These are phyloP conservation scores for Monilinia aucupariae DNA, from an alignment of 2,329 filamentous ascomycete genomes.

Conservation along the genomic window DNA sequence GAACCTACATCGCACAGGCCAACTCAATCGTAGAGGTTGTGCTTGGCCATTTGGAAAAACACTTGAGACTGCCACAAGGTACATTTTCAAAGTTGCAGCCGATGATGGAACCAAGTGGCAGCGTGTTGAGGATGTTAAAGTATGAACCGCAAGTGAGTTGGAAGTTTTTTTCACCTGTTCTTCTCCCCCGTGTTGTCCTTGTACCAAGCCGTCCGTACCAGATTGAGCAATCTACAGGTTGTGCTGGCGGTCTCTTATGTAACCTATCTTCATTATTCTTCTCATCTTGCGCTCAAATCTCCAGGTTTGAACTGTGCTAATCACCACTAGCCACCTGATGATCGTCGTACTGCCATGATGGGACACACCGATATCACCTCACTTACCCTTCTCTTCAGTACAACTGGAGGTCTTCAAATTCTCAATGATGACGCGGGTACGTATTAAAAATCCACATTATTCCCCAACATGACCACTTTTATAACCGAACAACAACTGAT, in stretches of 20 bases:
- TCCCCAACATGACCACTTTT: no score
- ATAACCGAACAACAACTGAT: not conserved
- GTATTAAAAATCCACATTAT: slow-evolving; percentile 26
- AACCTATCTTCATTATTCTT: no score
- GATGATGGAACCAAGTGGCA: not conserved
- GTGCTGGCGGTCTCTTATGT: no score
- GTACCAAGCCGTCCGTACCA: no score
- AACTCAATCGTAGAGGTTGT: not conserved
- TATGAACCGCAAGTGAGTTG: slow-evolving; percentile 4
- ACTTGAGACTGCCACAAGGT: not conserved
- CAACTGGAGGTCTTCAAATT: slow-evolving; percentile 36
- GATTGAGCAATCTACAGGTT: no score
- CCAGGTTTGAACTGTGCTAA: not conserved
- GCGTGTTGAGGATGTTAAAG: slow-evolving; percentile 2
- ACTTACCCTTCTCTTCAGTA: slow-evolving; percentile 20
- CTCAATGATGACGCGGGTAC: slow-evolving; percentile 30
- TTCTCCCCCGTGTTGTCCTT: no score
- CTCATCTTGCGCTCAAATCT: no score
- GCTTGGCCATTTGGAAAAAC: slow-evolving; percentile 6
- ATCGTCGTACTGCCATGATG: slow-evolving; percentile 13
- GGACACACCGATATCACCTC: slow-evolving; percentile 10
- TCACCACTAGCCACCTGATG: not conserved
- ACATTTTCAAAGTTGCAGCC: not conserved
- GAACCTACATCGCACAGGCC: not conserved
- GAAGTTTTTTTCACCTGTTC: not conserved